Percentiles rank a stretch among this genome's conserved stretches.
Conservation (phyloP, 164 flowering plant species). For the Piper betle region DNA sequence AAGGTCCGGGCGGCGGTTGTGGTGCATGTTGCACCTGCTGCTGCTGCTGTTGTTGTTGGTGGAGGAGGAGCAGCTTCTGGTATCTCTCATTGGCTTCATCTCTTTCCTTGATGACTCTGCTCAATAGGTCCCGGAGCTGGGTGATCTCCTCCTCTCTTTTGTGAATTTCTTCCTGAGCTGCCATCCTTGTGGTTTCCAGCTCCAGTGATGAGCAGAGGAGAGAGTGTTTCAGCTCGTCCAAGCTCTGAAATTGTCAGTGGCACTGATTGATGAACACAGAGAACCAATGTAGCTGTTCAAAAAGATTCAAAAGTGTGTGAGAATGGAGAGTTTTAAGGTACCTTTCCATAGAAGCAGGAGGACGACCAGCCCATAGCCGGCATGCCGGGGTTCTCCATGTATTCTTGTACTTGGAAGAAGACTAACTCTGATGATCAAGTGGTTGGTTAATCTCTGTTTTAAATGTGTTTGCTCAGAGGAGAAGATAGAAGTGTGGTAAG, state of each 20-base stretch:
- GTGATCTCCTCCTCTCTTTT: slow-evolving; percentile 33
- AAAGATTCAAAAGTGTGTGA: no score
- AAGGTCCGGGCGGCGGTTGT: slow-evolving; percentile 18
- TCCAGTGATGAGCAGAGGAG: slow-evolving; percentile 33
- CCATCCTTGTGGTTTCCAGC: slow-evolving; percentile 36
- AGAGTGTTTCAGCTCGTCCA: slow-evolving; percentile 43
- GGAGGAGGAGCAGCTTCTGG: slow-evolving; percentile 29
- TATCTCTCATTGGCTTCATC: slow-evolving; percentile 58
- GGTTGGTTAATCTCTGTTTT: not conserved
- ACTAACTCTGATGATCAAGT: not conserved
- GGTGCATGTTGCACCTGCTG: not conserved
- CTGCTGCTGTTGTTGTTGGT: slow-evolving; percentile 13
- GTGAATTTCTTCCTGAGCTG: slow-evolving; percentile 35
- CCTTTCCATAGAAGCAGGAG: slow-evolving; percentile 1
- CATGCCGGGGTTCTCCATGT: slow-evolving; percentile 1
- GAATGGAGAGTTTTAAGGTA: not conserved
- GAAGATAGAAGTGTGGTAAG: not conserved
- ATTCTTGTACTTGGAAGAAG: no score
- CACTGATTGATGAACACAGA: not conserved
- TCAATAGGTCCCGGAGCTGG: slow-evolving; percentile 30
- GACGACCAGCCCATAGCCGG: not conserved
- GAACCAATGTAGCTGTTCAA: no score
- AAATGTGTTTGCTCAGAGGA: not conserved
- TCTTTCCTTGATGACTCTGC: slow-evolving; percentile 42
- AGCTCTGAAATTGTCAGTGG: slow-evolving; percentile 15